A percentile compares a stretch with the other conserved stretches of the same genome.
Evolutionary conservation across 2,329 filamentous ascomycete genomes (phyloP).

Genomic region (Septoria linicola): DNA sequence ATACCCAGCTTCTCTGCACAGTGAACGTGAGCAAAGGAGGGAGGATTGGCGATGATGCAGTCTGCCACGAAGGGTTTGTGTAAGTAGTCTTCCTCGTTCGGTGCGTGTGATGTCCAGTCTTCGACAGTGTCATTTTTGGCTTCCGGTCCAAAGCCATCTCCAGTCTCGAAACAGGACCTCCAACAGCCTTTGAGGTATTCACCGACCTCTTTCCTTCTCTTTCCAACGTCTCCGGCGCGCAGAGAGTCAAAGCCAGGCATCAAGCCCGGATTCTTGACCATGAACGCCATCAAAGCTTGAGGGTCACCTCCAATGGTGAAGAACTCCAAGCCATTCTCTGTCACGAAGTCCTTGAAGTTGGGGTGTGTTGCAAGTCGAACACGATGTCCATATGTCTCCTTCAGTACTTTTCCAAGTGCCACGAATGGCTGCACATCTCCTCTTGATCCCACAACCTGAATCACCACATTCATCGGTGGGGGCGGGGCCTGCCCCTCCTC

Average conservation of each 20-base stretch:
- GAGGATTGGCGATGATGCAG: slow-evolving; percentile 75
- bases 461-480: slow-evolving; percentile 50
- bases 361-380: slow-evolving; percentile 52
- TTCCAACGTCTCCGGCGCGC: slow-evolving; percentile 72
- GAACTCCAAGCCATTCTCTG: slow-evolving; percentile 52
- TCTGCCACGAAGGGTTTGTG: slow-evolving; percentile 75
- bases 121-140: slow-evolving; percentile 48
- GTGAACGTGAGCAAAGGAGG: slow-evolving; percentile 74
- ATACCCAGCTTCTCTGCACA: slow-evolving; percentile 73
- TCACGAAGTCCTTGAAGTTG: slow-evolving; percentile 51
- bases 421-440: slow-evolving; percentile 54
- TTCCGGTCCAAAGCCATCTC: slow-evolving; percentile 57
- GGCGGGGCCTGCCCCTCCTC: slow-evolving; percentile 57
- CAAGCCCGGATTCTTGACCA: slow-evolving; percentile 84
- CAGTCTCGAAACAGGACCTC: slow-evolving; percentile 79
- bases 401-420: slow-evolving; percentile 50
- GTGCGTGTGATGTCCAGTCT: slow-evolving; percentile 41
- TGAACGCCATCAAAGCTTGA: slow-evolving; percentile 65
- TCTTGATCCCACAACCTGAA: slow-evolving; percentile 51
- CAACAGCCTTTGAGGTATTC: slow-evolving; percentile 83
- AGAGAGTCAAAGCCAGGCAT: slow-evolving; percentile 80
- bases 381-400: slow-evolving; percentile 50
- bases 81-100: slow-evolving; percentile 43
- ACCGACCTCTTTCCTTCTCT: slow-evolving; percentile 70
- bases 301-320: slow-evolving; percentile 54